Evolutionary conservation across 768 basidiomycete genomes (phyloP).

Genomic region (Boletus sp.): DNA sequence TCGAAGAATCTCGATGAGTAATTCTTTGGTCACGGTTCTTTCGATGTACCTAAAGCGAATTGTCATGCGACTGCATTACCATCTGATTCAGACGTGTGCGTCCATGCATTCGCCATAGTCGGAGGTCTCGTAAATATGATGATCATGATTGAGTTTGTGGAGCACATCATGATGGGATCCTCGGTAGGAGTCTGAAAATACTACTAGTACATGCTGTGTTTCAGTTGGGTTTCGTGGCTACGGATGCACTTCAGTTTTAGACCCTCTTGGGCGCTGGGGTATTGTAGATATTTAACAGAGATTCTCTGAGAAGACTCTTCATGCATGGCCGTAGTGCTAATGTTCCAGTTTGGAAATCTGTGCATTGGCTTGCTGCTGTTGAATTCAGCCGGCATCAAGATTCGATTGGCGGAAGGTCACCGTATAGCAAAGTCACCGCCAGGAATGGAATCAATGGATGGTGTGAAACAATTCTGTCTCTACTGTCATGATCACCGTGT

Average conservation of each 20-base stretch:
- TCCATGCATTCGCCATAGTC: neutral
- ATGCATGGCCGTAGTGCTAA: neutral
- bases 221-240: neutral
- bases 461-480: neutral
- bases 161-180: neutral
- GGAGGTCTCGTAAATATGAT: neutral
- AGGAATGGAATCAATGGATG: neutral
- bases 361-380: neutral
- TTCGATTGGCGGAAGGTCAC: neutral
- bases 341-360: neutral
- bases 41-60: neutral
- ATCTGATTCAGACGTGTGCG: neutral
- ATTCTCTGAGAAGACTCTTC: neutral
- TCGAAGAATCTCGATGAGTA: neutral
- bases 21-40: neutral
- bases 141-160: neutral
- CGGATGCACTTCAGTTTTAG: neutral
- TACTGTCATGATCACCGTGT: neutral
- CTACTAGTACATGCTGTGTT: neutral
- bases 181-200: neutral
- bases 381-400: neutral
- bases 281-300: neutral
- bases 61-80: neutral
- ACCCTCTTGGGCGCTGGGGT: neutral
- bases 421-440: neutral